A percentile compares a stretch with the other conserved stretches of the same genome.
Evolutionary conservation across 1,284 basidiomycete species (phyloP).

Genomic region (Ganoderma lingzhi): DNA sequence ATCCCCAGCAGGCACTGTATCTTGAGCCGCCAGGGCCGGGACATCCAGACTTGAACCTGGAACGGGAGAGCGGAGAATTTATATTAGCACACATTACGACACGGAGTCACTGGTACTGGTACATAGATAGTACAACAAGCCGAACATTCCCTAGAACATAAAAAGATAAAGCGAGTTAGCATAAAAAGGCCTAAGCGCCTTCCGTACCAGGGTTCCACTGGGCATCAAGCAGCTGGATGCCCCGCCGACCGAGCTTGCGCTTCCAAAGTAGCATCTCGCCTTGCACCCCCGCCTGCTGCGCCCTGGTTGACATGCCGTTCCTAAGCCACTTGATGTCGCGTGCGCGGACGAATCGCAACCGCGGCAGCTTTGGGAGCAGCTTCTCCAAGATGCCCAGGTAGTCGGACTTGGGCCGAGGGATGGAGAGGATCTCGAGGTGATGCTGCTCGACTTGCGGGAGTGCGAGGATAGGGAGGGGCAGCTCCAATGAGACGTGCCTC

Average conservation of each 20-base stretch:
- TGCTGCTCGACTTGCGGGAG: constrained; percentile 46
- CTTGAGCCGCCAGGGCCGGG: not conserved
- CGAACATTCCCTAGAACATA: not conserved
- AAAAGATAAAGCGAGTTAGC: constrained; percentile 7
- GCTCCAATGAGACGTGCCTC: constrained; percentile 72
- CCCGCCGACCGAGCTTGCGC: constrained; percentile 59
- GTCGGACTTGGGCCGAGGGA: constrained; percentile 70
- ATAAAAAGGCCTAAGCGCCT: constrained; percentile 8
- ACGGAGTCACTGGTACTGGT: constrained; percentile 1
- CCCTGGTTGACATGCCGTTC: constrained; percentile 66
- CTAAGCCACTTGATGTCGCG: constrained; percentile 77
- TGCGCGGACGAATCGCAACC: constrained; percentile 62
- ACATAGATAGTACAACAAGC: constrained; percentile 4
- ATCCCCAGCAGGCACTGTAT: not conserved
- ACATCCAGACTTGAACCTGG: not conserved
- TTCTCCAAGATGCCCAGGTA: constrained; percentile 63
- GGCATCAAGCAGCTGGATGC: constrained; percentile 69
- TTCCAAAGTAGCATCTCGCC: constrained; percentile 81
- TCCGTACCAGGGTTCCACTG: constrained; percentile 60
- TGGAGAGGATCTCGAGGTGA: constrained; percentile 70
- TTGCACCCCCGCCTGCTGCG: constrained; percentile 76
- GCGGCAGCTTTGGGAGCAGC: constrained; percentile 63
- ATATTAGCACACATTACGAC: constrained; percentile 8
- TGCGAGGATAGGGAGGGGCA: constrained; percentile 61
- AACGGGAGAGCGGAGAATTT: not conserved